Evolutionary conservation across 176 grass and related monocot genomes (phyloP), one percentile per base, ranked within the genome.

Genomic region (Musa beccarii): DNA sequence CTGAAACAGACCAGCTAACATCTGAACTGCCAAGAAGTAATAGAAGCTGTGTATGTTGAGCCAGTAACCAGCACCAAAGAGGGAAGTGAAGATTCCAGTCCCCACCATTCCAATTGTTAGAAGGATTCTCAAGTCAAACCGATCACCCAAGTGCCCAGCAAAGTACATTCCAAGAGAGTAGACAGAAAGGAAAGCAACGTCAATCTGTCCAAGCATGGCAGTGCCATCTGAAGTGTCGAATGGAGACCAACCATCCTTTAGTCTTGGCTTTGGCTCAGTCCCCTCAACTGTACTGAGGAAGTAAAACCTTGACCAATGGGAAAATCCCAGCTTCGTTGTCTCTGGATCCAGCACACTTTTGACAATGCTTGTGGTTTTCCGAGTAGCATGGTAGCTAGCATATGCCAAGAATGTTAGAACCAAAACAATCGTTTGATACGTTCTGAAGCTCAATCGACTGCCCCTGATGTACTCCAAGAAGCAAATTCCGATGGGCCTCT

Each of bases 31-130:
- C 19, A 74, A 53, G 72, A 74, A 74, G 53, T 74, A 74, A 17
- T 56, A 43, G 72, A 74, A 74, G 72, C 53, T 59, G 72, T 74
- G 72, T 2, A 74, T 56, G 13, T 34, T 56, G 22, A 74, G 21
- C 72, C 72, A 74, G 24, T 59, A 74, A 29, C 53, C 72, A 26
- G 72, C 72, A 17, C 72, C 72, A 56, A 74, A 74, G 10, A 74
- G 53, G 14, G 72, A 55, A 23, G 72, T 74, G 52, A 74, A 56
- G 23, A 74, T 29, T 54, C 72, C 72, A 25, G 72, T 74, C 25
- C 72, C 72, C 2, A 56, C 11, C 72, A 74, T 74, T 34, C 72
- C 72, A 29, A 74, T 0, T 3, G 72, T 74, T 12, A 74, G 54
- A 25, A 74, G 72, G 72, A 74, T 74, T 29, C 72, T 74, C 53